These are phyloP conservation scores for Phytophthora brassicae DNA, from an alignment of 352 stramenopile species.

Conservation along the genomic window DNA sequence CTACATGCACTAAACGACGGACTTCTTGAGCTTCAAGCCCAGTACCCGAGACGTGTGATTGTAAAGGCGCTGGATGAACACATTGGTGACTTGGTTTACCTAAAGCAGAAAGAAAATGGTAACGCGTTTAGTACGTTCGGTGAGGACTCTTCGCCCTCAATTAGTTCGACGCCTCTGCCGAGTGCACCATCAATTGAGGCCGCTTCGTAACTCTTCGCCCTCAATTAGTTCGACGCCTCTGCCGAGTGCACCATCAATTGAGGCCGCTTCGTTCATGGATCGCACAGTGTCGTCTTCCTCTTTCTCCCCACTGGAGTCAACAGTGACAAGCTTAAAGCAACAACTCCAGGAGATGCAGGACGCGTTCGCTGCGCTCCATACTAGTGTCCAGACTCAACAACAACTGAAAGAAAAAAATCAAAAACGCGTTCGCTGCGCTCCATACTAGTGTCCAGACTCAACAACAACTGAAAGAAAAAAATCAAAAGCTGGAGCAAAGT, in stretches of 20 bases:
- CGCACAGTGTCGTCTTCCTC: background rate
- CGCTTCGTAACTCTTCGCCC: background rate
- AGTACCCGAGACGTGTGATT: conserved; percentile 3
- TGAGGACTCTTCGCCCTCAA: background rate
- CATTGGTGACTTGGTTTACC: conserved; percentile 3
- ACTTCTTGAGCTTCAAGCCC: conserved; percentile 7
- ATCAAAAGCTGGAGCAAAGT: background rate
- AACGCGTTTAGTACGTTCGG: background rate
- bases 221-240: background rate
- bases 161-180: background rate
- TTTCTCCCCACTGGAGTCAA: background rate
- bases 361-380: conserved; percentile 4
- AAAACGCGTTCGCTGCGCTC: conserved; percentile 1
- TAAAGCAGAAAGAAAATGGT: background rate
- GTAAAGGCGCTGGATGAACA: conserved; percentile 15
- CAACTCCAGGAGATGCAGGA: conserved; percentile 13
- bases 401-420: too few relatives aligned
- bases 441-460: background rate
- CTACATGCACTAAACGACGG: conserved; percentile 13
- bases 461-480: conserved; percentile 5
- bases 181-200: background rate
- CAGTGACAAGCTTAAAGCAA: conserved; percentile 5
- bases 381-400: background rate
- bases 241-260: background rate
- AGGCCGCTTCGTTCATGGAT: background rate